Percentiles rank a stretch among this genome's conserved stretches.
Conservation (phyloP, 2,329 filamentous ascomycete genomes). For the Penicillium polonicum region DNA sequence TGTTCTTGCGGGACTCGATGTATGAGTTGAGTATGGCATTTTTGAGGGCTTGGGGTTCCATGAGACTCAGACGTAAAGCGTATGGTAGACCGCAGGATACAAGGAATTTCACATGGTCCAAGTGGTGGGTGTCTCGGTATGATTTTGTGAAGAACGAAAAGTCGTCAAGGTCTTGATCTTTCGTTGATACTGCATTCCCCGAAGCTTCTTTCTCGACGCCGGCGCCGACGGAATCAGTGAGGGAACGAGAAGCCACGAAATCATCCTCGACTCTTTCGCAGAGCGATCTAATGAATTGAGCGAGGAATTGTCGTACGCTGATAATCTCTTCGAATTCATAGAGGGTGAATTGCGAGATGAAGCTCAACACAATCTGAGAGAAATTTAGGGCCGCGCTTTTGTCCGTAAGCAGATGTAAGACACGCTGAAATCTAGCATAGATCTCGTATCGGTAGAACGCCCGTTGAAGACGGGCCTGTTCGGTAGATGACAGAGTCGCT, state of each 20-base stretch:
- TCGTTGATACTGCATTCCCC: not conserved
- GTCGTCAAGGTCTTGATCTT: not conserved
- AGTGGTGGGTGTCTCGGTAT: not conserved
- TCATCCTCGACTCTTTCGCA: conserved; percentile 2
- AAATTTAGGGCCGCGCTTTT: not conserved
- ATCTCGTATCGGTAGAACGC: conserved; percentile 2
- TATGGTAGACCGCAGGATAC: not conserved
- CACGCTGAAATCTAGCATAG: not conserved
- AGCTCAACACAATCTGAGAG: not conserved
- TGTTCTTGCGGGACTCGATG: not conserved
- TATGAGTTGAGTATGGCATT: not conserved
- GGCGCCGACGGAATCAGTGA: too few species aligned
- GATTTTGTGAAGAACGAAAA: not conserved
- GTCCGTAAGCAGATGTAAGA: not conserved
- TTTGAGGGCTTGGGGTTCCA: not conserved
- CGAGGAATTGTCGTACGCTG: conserved; percentile 1
- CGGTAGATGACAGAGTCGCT: not conserved
- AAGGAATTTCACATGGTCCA: not conserved
- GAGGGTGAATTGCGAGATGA: not conserved
- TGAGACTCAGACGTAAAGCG: not conserved
- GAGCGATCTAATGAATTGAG: not conserved
- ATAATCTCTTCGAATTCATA: conserved; percentile 4
- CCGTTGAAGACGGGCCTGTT: conserved; percentile 1
- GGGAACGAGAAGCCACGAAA: not conserved
- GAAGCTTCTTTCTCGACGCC: not conserved